Percentiles rank a stretch among this genome's conserved stretches.
phyloP scores from a whole-genome alignment of 208 protist species.

The Sergeia podlipaevii region DNA sequence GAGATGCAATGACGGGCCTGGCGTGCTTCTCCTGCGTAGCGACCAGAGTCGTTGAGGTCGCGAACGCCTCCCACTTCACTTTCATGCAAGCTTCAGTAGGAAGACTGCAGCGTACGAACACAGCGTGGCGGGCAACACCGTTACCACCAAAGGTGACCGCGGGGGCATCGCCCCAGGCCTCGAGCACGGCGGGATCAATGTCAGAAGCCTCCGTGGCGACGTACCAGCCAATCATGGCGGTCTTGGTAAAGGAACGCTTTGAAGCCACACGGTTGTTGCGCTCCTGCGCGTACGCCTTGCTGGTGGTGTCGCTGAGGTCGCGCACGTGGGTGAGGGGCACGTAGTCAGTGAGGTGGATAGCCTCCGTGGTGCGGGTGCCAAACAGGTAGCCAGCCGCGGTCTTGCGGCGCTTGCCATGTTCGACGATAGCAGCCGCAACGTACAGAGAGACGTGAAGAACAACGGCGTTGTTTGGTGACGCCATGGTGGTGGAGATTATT shows the following conservation, averaged over 20 bases:
- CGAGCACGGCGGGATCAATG: slow-evolving; percentile 28
- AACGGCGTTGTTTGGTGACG: not conserved
- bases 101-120: slow-evolving; percentile 55
- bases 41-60: slow-evolving; percentile 32
- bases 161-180: slow-evolving; percentile 54
- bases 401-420: slow-evolving; percentile 73
- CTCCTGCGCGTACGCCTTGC: slow-evolving; percentile 28
- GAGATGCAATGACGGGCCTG: not conserved
- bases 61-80: slow-evolving; percentile 15
- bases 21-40: not conserved
- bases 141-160: slow-evolving; percentile 26
- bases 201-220: slow-evolving; percentile 26
- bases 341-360: slow-evolving; percentile 62
- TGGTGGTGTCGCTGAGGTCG: slow-evolving; percentile 15
- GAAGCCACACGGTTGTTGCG: slow-evolving; percentile 27
- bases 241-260: slow-evolving; percentile 48
- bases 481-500: not conserved
- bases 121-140: slow-evolving; percentile 9
- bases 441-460: slow-evolving; percentile 52
- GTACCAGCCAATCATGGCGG: slow-evolving; percentile 76
- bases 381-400: slow-evolving; percentile 66
- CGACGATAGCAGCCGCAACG: slow-evolving; percentile 74
- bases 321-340: slow-evolving; percentile 59
- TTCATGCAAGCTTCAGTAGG: slow-evolving; percentile 6
- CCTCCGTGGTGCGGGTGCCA: slow-evolving; percentile 35